A percentile compares a stretch with the other conserved stretches of the same genome.
Evolutionary conservation across 2,329 filamentous ascomycete species (phyloP).

Genomic region (Fusarium guadeloupense): DNA sequence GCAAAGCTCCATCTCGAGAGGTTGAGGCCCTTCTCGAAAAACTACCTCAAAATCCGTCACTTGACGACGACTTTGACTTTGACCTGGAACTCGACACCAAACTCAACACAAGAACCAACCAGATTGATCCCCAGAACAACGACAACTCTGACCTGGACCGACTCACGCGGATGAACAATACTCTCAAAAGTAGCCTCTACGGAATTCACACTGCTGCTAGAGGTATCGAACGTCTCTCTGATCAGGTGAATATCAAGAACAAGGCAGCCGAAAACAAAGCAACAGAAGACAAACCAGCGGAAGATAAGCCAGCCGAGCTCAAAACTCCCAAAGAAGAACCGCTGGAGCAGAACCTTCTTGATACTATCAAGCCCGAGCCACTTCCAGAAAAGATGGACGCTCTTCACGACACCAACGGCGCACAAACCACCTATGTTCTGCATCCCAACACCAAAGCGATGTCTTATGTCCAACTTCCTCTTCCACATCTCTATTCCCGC

Average conservation of each 20-base stretch:
- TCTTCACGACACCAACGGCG: conserved; percentile 16
- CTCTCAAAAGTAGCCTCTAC: conserved; percentile 60
- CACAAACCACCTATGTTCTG: conserved; percentile 29
- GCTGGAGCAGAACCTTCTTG: conserved; percentile 10
- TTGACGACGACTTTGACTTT: conserved; percentile 39
- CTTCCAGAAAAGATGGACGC: conserved; percentile 26
- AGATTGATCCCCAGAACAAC: conserved; percentile 33
- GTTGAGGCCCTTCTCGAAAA: conserved; percentile 42
- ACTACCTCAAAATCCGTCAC: conserved; percentile 34
- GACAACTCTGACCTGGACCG: conserved; percentile 53
- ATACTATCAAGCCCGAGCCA: conserved; percentile 5
- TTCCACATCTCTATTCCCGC: conserved; percentile 59
- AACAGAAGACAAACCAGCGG: conserved; percentile 11
- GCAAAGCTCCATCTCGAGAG: conserved; percentile 43
- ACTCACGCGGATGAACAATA: conserved; percentile 61
- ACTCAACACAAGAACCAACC: conserved; percentile 39
- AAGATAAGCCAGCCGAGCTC: not conserved
- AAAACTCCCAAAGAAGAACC: conserved; percentile 15
- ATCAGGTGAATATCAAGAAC: conserved; percentile 56
- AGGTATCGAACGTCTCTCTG: conserved; percentile 67
- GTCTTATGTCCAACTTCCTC: conserved; percentile 53
- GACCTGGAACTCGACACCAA: conserved; percentile 41
- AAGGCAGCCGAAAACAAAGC: conserved; percentile 24
- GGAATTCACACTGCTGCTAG: conserved; percentile 64
- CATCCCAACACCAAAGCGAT: conserved; percentile 29